Evolutionary conservation across 805 yeast genomes (phyloP).

Genomic region (Schwanniomyces sp.): DNA sequence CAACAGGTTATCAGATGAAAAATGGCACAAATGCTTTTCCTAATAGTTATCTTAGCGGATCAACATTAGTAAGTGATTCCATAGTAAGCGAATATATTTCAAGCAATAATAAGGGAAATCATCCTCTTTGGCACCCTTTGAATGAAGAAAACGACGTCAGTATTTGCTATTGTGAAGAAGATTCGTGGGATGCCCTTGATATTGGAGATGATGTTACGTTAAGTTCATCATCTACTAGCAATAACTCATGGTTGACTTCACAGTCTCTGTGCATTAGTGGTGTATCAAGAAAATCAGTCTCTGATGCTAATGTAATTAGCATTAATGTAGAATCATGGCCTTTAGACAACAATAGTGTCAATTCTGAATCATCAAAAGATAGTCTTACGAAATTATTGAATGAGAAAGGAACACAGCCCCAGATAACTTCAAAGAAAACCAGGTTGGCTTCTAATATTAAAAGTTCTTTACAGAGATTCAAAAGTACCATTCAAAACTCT

Average conservation of each 20-base stretch:
- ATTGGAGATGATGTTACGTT: not conserved
- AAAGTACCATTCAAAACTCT: slow-evolving; percentile 3
- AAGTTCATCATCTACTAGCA: not conserved
- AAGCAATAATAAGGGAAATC: not conserved
- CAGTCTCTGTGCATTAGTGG: not conserved
- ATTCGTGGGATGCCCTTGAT: not conserved
- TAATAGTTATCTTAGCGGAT: not conserved
- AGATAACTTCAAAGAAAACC: not conserved
- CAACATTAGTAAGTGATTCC: not conserved
- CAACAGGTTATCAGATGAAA: not conserved
- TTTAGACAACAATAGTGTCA: no score
- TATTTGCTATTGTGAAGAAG: not conserved
- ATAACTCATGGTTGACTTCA: not conserved
- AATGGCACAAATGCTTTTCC: not conserved
- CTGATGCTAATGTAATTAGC: slow-evolving; percentile 4
- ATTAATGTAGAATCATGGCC: not conserved
- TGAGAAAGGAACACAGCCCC: not conserved
- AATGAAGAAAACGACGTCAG: not conserved
- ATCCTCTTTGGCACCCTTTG: slow-evolving; percentile 1
- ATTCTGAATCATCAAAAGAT: slow-evolving; percentile 4
- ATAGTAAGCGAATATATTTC: not conserved
- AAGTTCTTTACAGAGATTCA: slow-evolving; percentile 11
- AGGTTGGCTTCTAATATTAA: slow-evolving; percentile 12
- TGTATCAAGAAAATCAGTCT: slow-evolving; percentile 5
- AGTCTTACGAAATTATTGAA: slow-evolving; percentile 6